A percentile compares a stretch with the other conserved stretches of the same genome.
These are phyloP conservation scores for Ettlia oleoabundans DNA, from an alignment of 139 green algal species.

Conservation along the genomic window DNA sequence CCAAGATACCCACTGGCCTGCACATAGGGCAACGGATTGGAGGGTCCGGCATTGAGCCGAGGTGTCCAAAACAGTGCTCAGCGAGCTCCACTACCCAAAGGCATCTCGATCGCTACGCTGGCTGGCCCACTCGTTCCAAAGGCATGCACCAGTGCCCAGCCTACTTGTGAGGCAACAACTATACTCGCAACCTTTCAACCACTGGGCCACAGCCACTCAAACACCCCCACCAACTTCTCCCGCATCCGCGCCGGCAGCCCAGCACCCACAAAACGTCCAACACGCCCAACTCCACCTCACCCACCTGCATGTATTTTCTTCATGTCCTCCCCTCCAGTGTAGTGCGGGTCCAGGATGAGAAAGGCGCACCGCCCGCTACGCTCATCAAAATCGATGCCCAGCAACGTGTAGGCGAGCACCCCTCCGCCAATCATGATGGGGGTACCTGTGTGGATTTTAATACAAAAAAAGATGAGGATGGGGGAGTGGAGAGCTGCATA, in stretches of 20 bases:
- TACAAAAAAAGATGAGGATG: too few species aligned
- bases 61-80: too few species aligned
- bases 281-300: not conserved
- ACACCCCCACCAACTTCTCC: too few species aligned
- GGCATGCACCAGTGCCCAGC: too few species aligned
- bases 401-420: slow-evolving; percentile 96
- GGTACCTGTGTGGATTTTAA: slow-evolving; percentile 52
- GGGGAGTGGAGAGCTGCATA: not conserved
- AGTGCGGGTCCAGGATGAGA: slow-evolving; percentile 97
- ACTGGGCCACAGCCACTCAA: too few species aligned
- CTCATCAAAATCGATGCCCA: slow-evolving; percentile 92
- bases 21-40: not conserved
- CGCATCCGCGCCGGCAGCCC: too few species aligned
- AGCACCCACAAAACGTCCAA: not conserved
- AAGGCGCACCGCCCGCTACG: slow-evolving; percentile 86
- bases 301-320: slow-evolving; percentile 66
- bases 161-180: too few species aligned
- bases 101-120: too few species aligned
- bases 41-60: not conserved
- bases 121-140: too few species aligned
- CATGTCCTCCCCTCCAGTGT: slow-evolving; percentile 82
- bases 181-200: too few species aligned
- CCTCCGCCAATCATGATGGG: slow-evolving; percentile 95
- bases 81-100: too few species aligned
- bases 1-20: slow-evolving; percentile 91